Percentiles rank a stretch among this genome's conserved stretches.
These are phyloP conservation scores for Tylopilus orsonianus DNA, from an alignment of 1,284 basidiomycete species.

Conservation along the genomic window DNA sequence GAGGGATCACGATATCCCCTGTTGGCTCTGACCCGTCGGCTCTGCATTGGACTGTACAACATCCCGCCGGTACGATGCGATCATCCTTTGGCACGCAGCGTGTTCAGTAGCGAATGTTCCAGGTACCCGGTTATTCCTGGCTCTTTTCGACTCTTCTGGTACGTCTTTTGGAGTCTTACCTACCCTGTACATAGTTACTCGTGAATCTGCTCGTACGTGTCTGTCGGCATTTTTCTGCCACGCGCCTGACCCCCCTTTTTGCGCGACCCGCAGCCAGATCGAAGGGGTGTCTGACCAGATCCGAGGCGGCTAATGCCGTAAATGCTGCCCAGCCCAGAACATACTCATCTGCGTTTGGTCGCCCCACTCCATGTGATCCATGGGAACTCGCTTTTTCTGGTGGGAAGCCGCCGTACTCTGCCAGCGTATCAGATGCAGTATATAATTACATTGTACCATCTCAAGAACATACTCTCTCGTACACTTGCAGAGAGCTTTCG, in stretches of 20 bases:
- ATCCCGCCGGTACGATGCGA: constrained; percentile 14
- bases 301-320: neutral
- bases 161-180: constrained; percentile 7
- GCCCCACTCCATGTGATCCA: constrained; percentile 3
- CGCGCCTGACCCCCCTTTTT: constrained; percentile 1
- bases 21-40: constrained; percentile 6
- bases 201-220: constrained; percentile 9
- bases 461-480: neutral
- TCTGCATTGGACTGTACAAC: constrained; percentile 18
- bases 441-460: neutral
- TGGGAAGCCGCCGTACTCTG: constrained; percentile 8
- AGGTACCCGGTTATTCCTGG: constrained; percentile 16
- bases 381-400: constrained; percentile 15
- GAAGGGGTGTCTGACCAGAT: constrained; percentile 4
- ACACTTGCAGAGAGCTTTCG: neutral
- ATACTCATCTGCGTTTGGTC: neutral
- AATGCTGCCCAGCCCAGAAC: constrained; percentile 5
- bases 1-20: neutral
- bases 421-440: constrained; percentile 3
- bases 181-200: constrained; percentile 5
- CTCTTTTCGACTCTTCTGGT: constrained; percentile 8
- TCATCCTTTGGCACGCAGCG: neutral
- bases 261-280: constrained; percentile 1
- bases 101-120: constrained; percentile 4
- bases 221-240: neutral